Conservation (phyloP, 441 rosid species). For the Macaranga tanarius region DNA sequence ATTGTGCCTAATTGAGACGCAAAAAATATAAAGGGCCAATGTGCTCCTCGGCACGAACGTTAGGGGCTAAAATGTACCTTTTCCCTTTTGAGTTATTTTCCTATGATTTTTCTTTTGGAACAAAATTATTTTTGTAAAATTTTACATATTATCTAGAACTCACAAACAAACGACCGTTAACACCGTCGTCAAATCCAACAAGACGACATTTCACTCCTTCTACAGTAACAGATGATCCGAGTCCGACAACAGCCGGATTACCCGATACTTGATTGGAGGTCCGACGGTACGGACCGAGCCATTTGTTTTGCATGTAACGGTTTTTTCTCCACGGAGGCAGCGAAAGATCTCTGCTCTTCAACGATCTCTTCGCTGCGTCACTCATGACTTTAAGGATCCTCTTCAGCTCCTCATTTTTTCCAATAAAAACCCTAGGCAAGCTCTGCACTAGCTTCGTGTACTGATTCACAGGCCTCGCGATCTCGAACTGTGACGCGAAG, state of each 20-base stretch:
- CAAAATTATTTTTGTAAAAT: too few relatives aligned
- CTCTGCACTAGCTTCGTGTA: slow-evolving; percentile 43
- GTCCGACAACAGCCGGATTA: slow-evolving; percentile 19
- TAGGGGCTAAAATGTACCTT: too few relatives aligned
- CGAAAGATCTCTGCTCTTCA: slow-evolving; percentile 55
- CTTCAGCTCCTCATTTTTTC: slow-evolving; percentile 54
- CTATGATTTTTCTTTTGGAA: too few relatives aligned
- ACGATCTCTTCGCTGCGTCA: slow-evolving; percentile 52
- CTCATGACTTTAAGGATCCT: slow-evolving; percentile 46
- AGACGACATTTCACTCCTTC: slow-evolving; percentile 45
- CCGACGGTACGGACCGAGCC: slow-evolving; percentile 68
- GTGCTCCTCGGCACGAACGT: too few relatives aligned
- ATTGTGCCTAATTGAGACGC: too few relatives aligned
- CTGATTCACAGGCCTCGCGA: slow-evolving; percentile 68
- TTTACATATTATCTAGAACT: slow-evolving; percentile 39
- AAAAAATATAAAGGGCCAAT: too few relatives aligned
- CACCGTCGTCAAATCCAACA: slow-evolving; percentile 59
- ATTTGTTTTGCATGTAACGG: slow-evolving; percentile 69
- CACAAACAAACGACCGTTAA: slow-evolving; percentile 38
- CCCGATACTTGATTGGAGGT: slow-evolving; percentile 27
- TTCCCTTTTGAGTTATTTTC: too few relatives aligned
- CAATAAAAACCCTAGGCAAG: slow-evolving; percentile 57
- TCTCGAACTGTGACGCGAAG: slow-evolving; percentile 65
- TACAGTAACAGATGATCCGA: slow-evolving; percentile 19
- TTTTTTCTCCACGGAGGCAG: slow-evolving; percentile 87